phyloP scores from a whole-genome alignment of 768 basidiomycete genomes.

The Russula abietina region DNA sequence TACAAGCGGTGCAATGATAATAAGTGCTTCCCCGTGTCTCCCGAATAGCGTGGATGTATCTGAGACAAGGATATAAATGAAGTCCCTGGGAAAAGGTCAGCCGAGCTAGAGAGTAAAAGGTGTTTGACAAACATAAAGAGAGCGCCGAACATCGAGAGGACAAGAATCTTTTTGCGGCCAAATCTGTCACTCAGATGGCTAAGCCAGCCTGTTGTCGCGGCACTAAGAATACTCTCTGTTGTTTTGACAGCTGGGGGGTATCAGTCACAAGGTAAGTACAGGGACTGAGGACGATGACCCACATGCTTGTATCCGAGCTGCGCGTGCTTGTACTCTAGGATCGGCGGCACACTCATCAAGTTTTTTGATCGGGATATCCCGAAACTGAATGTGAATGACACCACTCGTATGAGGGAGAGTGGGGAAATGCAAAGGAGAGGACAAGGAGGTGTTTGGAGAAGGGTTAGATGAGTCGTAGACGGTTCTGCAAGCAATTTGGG shows the following conservation, averaged over 20 bases:
- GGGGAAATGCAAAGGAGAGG: not conserved
- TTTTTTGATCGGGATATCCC: not conserved
- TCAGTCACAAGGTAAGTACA: not conserved
- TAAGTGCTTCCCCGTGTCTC: conserved; percentile 22
- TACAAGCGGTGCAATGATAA: conserved; percentile 24
- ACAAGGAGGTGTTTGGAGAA: not conserved
- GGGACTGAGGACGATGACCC: conserved; percentile 3
- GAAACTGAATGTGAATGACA: conserved; percentile 10
- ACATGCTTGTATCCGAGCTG: conserved; percentile 26
- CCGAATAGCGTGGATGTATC: conserved; percentile 16
- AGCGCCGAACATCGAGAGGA: conserved; percentile 25
- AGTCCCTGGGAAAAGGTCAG: conserved; percentile 19
- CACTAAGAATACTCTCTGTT: conserved; percentile 25
- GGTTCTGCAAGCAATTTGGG: conserved; percentile 22
- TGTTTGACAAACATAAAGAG: conserved; percentile 22
- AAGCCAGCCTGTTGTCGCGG: conserved; percentile 25
- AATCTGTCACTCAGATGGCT: conserved; percentile 23
- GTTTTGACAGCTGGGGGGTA: conserved; percentile 23
- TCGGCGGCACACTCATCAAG: conserved; percentile 22
- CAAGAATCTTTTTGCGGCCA: conserved; percentile 24
- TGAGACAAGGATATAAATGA: conserved; percentile 26
- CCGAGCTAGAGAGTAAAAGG: not conserved
- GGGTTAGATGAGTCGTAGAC: conserved; percentile 7
- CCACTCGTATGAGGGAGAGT: not conserved
- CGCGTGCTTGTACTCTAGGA: conserved; percentile 24